phyloP scores from a whole-genome alignment of 768 basidiomycete species.

The Lactarius pseudohatsudake region DNA sequence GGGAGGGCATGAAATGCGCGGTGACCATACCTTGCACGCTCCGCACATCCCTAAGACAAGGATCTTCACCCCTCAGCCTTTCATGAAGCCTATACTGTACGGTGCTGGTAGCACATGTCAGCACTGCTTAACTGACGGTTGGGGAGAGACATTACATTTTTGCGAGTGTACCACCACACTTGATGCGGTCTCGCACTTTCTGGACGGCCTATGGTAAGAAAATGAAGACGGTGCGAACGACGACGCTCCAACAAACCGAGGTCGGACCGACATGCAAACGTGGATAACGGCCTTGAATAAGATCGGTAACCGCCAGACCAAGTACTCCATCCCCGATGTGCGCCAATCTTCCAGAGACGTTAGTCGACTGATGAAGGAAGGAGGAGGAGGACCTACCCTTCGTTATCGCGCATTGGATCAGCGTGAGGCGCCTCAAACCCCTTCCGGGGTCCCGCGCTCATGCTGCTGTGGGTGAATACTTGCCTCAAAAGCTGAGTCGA shows the following conservation, averaged over 20 bases:
- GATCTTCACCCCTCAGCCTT: not conserved
- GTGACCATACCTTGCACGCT: constrained; percentile 4
- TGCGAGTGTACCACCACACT: constrained; percentile 6
- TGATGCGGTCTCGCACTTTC: constrained; percentile 19
- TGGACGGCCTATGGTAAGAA: not conserved
- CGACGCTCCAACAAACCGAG: constrained; percentile 5
- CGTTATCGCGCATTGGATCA: constrained; percentile 1
- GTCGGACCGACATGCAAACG: constrained; percentile 9
- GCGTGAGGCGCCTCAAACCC: not conserved
- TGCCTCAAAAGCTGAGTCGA: not conserved
- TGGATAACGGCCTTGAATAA: constrained; percentile 12
- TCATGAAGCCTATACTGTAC: constrained; percentile 8
- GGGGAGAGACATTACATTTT: constrained; percentile 1
- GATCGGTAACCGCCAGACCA: constrained; percentile 16
- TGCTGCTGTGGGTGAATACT: constrained; percentile 13
- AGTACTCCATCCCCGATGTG: constrained; percentile 20
- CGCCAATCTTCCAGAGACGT: constrained; percentile 4
- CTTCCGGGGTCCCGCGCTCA: not conserved
- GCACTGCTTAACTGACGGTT: not conserved
- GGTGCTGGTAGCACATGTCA: not conserved
- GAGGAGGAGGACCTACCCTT: not conserved
- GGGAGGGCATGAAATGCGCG: not conserved
- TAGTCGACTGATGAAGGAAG: not conserved
- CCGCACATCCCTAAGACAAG: not conserved
- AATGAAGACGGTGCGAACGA: not conserved